Evolutionary conservation across 768 basidiomycete species (phyloP).

Genomic region (Guyanaporus albipodus): DNA sequence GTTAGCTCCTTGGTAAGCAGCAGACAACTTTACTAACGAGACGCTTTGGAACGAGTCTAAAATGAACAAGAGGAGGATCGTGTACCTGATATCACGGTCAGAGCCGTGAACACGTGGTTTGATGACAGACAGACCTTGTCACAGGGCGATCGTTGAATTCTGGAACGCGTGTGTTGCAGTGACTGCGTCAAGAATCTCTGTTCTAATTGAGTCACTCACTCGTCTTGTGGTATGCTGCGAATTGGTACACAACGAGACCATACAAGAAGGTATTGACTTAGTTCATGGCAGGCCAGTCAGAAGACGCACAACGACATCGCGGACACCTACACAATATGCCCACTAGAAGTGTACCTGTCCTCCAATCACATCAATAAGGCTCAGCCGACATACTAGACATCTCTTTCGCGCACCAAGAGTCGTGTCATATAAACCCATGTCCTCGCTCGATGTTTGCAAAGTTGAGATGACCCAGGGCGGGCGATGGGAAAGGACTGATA

Average conservation of each 20-base stretch:
- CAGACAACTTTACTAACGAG: conserved; percentile 11
- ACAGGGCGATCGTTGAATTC: conserved; percentile 15
- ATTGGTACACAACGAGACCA: conserved; percentile 44
- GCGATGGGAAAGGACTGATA: too few relatives aligned
- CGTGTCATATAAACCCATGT: too few relatives aligned
- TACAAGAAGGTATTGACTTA: conserved; percentile 34
- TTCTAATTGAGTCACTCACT: conserved; percentile 7
- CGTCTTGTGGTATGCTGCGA: conserved; percentile 35
- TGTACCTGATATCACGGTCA: conserved; percentile 6
- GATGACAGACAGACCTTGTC: conserved; percentile 2
- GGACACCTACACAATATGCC: conserved; percentile 20
- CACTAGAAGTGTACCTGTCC: conserved; percentile 19
- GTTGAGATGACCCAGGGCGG: too few relatives aligned
- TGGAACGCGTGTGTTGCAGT: background rate
- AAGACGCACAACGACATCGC: too few relatives aligned
- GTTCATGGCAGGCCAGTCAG: too few relatives aligned
- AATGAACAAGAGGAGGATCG: conserved; percentile 17
- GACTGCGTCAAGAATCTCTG: too few relatives aligned
- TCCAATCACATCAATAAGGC: too few relatives aligned
- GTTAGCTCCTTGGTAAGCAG: too few relatives aligned
- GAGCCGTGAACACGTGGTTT: background rate
- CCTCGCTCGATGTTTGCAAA: too few relatives aligned
- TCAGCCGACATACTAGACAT: too few relatives aligned
- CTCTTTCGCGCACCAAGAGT: too few relatives aligned
- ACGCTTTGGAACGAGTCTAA: conserved; percentile 19